phyloP scores from a whole-genome alignment of 2,329 filamentous ascomycete genomes.

The Colletotrichum cordylinicola region DNA sequence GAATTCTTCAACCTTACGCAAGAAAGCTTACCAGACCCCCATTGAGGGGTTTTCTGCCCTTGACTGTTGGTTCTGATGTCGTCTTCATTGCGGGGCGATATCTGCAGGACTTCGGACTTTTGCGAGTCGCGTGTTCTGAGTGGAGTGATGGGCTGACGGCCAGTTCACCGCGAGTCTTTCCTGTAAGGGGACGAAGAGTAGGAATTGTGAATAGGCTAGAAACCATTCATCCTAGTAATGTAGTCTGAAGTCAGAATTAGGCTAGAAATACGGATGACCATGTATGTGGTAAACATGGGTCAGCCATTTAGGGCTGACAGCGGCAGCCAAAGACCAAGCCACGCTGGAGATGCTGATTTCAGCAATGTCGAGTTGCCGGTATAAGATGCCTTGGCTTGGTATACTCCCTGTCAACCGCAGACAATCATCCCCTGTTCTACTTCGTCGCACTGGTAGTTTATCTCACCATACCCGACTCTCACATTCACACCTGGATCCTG shows the following conservation, averaged over 20 bases:
- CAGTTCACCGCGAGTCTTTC: neutral
- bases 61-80: neutral
- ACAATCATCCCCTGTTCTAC: neutral
- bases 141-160: neutral
- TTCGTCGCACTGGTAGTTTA: neutral
- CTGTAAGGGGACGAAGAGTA: neutral
- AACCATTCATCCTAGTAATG: neutral
- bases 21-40: neutral
- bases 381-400: neutral
- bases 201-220: neutral
- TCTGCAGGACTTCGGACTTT: neutral
- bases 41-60: neutral
- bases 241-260: neutral
- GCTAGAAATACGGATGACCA: neutral
- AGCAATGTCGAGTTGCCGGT: too few species aligned
- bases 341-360: too few species aligned
- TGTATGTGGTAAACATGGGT: neutral
- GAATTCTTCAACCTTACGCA: neutral
- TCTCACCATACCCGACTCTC: rapidly evolving
- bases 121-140: neutral
- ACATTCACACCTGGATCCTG: neutral
- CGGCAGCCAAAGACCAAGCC: neutral
- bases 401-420: neutral
- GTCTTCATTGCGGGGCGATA: neutral
- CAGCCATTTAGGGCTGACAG: neutral